Evolutionary conservation across 208 protist species (phyloP).

Genomic region (Kentomonas sorsogonicus): DNA sequence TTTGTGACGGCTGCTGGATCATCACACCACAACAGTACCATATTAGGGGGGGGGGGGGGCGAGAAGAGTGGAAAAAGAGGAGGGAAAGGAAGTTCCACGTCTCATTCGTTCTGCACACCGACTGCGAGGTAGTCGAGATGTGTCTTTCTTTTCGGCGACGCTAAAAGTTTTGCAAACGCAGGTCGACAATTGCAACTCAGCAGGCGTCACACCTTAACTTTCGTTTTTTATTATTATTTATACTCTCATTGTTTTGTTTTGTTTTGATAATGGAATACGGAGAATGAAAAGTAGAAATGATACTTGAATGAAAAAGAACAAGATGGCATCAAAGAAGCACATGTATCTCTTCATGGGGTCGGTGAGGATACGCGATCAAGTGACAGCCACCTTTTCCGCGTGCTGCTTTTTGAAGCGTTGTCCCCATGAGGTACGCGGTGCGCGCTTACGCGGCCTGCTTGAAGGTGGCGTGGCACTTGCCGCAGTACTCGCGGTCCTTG

Average conservation of each 20-base stretch:
- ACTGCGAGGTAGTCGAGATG: neutral
- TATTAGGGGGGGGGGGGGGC: slow-evolving; percentile 5
- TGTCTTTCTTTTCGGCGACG: neutral
- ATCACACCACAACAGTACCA: no score
- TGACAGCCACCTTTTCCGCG: no score
- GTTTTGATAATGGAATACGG: slow-evolving; percentile 11
- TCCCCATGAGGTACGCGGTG: no score
- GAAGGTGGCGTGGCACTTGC: slow-evolving; percentile 98
- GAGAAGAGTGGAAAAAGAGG: slow-evolving; percentile 15
- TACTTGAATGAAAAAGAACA: no score
- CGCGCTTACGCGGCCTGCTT: slow-evolving; percentile 37
- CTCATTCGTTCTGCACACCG: neutral
- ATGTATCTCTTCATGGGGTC: no score
- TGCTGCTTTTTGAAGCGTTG: no score
- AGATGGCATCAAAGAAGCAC: no score
- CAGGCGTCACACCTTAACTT: neutral
- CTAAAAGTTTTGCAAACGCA: neutral
- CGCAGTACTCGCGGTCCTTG: slow-evolving; percentile 98
- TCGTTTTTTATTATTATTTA: neutral
- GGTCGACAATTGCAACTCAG: neutral
- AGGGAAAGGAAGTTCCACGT: neutral
- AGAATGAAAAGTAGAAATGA: slow-evolving; percentile 10
- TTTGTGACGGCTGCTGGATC: no score
- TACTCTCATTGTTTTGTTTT: slow-evolving; percentile 5
- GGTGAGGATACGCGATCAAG: no score